Evolutionary conservation across 2,329 filamentous ascomycete genomes (phyloP).

Genomic region (Ilyonectria destructans): DNA sequence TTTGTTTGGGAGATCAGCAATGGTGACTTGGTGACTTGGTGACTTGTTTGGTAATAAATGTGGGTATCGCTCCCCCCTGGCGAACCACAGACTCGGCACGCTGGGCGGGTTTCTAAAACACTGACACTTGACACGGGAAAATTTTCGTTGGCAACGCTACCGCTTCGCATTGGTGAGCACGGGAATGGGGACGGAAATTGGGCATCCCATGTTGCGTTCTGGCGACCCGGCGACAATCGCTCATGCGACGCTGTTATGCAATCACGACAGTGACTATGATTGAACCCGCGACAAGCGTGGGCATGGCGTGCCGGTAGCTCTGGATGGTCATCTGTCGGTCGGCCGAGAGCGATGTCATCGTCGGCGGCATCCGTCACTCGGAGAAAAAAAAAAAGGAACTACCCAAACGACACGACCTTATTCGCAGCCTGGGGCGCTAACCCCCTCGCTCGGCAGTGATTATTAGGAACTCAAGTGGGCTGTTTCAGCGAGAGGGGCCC

Average conservation of each 20-base stretch:
- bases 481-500: slow-evolving; percentile 38
- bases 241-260: slow-evolving; percentile 24
- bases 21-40: slow-evolving; percentile 12
- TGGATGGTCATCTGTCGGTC: slow-evolving; percentile 27
- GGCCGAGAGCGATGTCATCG: slow-evolving; percentile 47
- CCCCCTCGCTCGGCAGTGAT: slow-evolving; percentile 24
- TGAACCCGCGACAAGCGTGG: slow-evolving; percentile 6
- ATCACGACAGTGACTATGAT: slow-evolving; percentile 14
- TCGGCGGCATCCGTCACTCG: slow-evolving; percentile 45
- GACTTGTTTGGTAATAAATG: slow-evolving; percentile 19
- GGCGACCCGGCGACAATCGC: slow-evolving; percentile 2
- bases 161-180: slow-evolving; percentile 12
- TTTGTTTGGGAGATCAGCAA: slow-evolving; percentile 28
- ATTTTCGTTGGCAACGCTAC: slow-evolving; percentile 22
- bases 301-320: slow-evolving; percentile 31
- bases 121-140: slow-evolving; percentile 23
- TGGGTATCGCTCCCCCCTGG: slow-evolving; percentile 20
- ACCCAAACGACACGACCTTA: slow-evolving; percentile 23
- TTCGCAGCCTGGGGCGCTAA: slow-evolving; percentile 24
- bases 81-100: slow-evolving; percentile 21
- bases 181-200: slow-evolving; percentile 23
- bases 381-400: slow-evolving; percentile 16
- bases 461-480: slow-evolving; percentile 28
- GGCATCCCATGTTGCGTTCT: slow-evolving; percentile 12
- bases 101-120: slow-evolving; percentile 15